phyloP scores from a whole-genome alignment of 371 early-diverging fungal species.

The Basidiobolus meristosporus region DNA sequence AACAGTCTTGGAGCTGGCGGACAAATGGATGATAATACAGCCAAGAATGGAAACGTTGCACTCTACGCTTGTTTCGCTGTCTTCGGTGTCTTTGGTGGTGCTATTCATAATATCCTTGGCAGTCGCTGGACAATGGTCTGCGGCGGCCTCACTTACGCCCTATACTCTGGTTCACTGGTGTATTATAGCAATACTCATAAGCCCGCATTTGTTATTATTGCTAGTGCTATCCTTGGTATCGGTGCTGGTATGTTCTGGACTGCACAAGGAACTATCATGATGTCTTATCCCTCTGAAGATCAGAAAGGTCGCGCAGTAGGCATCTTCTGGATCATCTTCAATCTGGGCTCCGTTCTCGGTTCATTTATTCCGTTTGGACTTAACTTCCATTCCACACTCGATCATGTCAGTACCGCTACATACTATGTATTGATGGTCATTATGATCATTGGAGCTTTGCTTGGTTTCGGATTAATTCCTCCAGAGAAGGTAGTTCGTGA shows the following conservation, averaged over 20 bases:
- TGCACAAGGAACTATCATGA: slow-evolving; percentile 66
- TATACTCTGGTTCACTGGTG: slow-evolving; percentile 31
- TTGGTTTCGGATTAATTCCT: slow-evolving; percentile 29
- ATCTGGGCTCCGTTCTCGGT: slow-evolving; percentile 43
- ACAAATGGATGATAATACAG: slow-evolving; percentile 35
- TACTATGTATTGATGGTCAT: slow-evolving; percentile 47
- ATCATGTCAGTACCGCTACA: slow-evolving; percentile 12
- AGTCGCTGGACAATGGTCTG: slow-evolving; percentile 22
- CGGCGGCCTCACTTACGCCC: slow-evolving; percentile 26
- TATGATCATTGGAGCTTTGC: slow-evolving; percentile 33
- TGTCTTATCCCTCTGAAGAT: slow-evolving; percentile 56
- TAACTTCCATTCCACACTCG: slow-evolving; percentile 24
- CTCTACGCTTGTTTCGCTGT: slow-evolving; percentile 45
- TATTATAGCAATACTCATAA: slow-evolving; percentile 21
- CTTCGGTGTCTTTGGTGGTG: slow-evolving; percentile 42
- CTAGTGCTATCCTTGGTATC: slow-evolving; percentile 41
- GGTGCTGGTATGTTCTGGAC: slow-evolving; percentile 46
- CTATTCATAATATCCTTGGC: slow-evolving; percentile 33
- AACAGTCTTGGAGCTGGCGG: slow-evolving; percentile 48
- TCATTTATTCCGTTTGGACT: slow-evolving; percentile 41
- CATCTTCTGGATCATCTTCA: slow-evolving; percentile 70
- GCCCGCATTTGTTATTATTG: slow-evolving; percentile 23
- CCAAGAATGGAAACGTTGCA: slow-evolving; percentile 47
- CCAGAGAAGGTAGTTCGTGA: slow-evolving; percentile 29
- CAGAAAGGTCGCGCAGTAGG: slow-evolving; percentile 58